Base-by-base conservation (phyloP, 75 land plant species). In the Picea glauca region DNA sequence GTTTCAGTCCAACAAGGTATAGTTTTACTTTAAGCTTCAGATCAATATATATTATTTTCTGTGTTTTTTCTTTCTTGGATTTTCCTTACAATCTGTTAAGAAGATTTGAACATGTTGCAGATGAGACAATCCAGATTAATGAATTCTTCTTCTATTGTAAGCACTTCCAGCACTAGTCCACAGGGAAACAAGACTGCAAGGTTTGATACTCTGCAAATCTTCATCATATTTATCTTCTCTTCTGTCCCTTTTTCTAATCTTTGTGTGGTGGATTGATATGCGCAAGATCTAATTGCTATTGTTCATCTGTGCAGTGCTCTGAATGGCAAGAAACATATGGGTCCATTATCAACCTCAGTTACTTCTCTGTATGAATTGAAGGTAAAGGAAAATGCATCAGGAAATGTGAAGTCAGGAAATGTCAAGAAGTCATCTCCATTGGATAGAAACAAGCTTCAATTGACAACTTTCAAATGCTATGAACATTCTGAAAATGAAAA, bases 401-500 rank as follows among this genome's bases (percentile, higher is more conserved):
- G 40, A 20, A 66, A 66, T 66, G 15, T 56, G 68, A 73, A 35
- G 4, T 31, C 9, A 66, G 30, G 65, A 20, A 66, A 66, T 66
- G 15, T 56, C 50, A 38, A 23, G 68, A 73, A 35, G 4, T 31
- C 9, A 66, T 72, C 17, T 32, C 35, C 59, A 32, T 58, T 60
- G 46, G 73, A 74, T 50, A 46, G 76, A 46, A 65, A 21, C 46
- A 72, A 31, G 21, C 38, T 59, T 56, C 18, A 54, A 30, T 23
- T 31, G 61, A 58, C 76, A 83, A 43, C 9, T 60, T 13, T 14
- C 43, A 80, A 80, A 26, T 68, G 65, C 79, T 23, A 13, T 14
- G 81, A 79, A 33, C 83, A 83, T 50, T 46, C 68, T 23, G 92
- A 90, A 67, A 90, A 90, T 75, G 81, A 81, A 26, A 78, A 90